Conservation (phyloP, 192 early-diverging fungal genomes). For the Entomortierella lignicola region DNA sequence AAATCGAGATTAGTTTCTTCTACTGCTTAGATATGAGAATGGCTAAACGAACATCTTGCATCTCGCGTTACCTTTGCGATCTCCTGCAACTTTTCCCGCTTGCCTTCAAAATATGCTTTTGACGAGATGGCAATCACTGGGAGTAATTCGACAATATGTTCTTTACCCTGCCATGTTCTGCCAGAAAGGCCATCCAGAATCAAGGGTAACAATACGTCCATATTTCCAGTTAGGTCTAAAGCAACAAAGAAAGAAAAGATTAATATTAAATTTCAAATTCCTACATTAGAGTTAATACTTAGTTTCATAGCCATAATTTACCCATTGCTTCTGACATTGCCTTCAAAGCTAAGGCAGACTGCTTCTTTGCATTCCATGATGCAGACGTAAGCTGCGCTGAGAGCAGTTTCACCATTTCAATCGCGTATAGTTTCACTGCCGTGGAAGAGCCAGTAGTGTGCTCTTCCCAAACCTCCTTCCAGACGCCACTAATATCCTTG, state of each 20-base stretch:
- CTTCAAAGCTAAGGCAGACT: constrained; percentile 73
- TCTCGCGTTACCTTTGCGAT: constrained; percentile 50
- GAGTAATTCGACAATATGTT: constrained; percentile 75
- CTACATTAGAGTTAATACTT: background rate
- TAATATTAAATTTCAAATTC: background rate
- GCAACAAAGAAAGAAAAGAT: background rate
- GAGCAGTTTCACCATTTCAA: constrained; percentile 71
- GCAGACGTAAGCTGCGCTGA: constrained; percentile 66
- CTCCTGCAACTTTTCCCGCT: constrained; percentile 47
- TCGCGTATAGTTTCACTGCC: constrained; percentile 70
- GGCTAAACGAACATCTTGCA: too few species aligned
- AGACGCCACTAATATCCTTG: constrained; percentile 65
- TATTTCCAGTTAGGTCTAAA: constrained; percentile 55
- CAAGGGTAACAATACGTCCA: constrained; percentile 66
- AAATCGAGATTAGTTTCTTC: background rate
- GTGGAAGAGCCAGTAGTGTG: constrained; percentile 67
- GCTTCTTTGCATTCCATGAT: constrained; percentile 84
- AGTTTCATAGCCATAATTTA: constrained; percentile 14
- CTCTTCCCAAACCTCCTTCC: constrained; percentile 85
- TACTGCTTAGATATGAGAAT: too few species aligned
- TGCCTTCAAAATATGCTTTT: constrained; percentile 59
- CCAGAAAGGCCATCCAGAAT: constrained; percentile 71
- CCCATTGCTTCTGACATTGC: constrained; percentile 63
- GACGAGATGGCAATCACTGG: constrained; percentile 64
- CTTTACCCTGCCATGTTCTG: constrained; percentile 88